phyloP scores from a whole-genome alignment of 2,329 filamentous ascomycete genomes.

The Nemania sp. region DNA sequence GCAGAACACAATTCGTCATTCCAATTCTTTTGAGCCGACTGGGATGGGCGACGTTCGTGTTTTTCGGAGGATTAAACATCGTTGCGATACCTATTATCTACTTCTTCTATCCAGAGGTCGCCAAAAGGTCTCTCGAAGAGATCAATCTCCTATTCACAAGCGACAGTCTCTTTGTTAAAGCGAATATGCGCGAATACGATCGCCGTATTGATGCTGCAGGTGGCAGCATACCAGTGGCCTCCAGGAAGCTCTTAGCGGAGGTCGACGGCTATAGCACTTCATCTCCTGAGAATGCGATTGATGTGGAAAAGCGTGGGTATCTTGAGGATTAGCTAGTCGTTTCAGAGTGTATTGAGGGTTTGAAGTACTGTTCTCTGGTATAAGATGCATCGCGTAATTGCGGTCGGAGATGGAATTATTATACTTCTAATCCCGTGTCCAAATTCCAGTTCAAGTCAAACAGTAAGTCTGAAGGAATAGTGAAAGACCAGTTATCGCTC shows the following conservation, averaged over 20 bases:
- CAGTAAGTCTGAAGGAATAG: slow-evolving; percentile 16
- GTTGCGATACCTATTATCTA: slow-evolving; percentile 64
- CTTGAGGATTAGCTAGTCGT: slow-evolving; percentile 1
- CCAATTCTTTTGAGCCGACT: slow-evolving; percentile 64
- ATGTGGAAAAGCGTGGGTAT: slow-evolving; percentile 22
- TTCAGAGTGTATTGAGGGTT: not conserved
- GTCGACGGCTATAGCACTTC: slow-evolving; percentile 41
- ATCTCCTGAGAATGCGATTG: slow-evolving; percentile 6
- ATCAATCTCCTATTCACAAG: slow-evolving; percentile 59
- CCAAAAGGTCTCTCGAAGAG: slow-evolving; percentile 54
- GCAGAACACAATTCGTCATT: slow-evolving; percentile 60
- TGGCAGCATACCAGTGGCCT: slow-evolving; percentile 49
- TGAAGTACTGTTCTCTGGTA: slow-evolving; percentile 18
- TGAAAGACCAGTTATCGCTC: slow-evolving; percentile 18
- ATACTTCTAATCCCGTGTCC: slow-evolving; percentile 11
- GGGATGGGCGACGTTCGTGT: slow-evolving; percentile 62
- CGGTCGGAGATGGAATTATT: not conserved
- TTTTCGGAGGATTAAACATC: slow-evolving; percentile 64
- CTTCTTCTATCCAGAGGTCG: slow-evolving; percentile 48
- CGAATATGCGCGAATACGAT: slow-evolving; percentile 50
- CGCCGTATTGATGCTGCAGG: slow-evolving; percentile 48
- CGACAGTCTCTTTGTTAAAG: slow-evolving; percentile 47
- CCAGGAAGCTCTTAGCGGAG: slow-evolving; percentile 49
- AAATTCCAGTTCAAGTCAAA: slow-evolving; percentile 18
- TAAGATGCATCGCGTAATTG: not conserved